These are phyloP conservation scores for Russula brevipes DNA, from an alignment of 768 basidiomycete species.

Conservation along the genomic window DNA sequence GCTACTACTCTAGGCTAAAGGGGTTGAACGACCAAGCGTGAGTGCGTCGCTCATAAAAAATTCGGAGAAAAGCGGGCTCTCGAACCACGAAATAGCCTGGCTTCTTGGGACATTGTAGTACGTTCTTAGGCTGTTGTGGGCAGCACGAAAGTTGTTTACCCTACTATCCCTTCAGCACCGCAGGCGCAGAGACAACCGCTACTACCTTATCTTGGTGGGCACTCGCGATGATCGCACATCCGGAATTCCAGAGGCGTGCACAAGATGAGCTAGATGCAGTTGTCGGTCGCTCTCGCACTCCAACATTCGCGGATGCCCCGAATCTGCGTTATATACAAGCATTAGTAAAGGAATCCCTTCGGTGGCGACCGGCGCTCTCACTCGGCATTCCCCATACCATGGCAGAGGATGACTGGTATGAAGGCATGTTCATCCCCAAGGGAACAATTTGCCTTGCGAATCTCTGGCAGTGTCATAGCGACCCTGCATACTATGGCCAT, in stretches of 20 bases:
- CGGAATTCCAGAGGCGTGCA: slow-evolving; percentile 15
- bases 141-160: neutral
- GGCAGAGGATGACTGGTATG: slow-evolving; percentile 28
- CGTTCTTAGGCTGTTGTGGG: neutral
- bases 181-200: slow-evolving; percentile 8
- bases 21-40: slow-evolving; percentile 7
- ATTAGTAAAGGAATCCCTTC: slow-evolving; percentile 5
- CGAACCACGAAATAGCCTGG: slow-evolving; percentile 22
- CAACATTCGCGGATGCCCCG: neutral
- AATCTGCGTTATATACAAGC: slow-evolving; percentile 12
- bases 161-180: neutral
- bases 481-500: slow-evolving; percentile 11
- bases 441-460: slow-evolving; percentile 34
- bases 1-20: neutral
- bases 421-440: slow-evolving; percentile 31
- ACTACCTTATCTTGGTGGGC: slow-evolving; percentile 16
- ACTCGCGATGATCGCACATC: slow-evolving; percentile 22
- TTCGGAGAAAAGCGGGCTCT: slow-evolving; percentile 7
- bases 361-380: slow-evolving; percentile 4
- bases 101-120: slow-evolving; percentile 21
- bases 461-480: slow-evolving; percentile 7
- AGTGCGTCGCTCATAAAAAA: slow-evolving; percentile 8
- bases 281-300: slow-evolving; percentile 11
- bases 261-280: slow-evolving; percentile 13
- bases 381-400: neutral